phyloP scores from a whole-genome alignment of 2,329 filamentous ascomycete genomes.

The Chaetomiaceae sp. region DNA sequence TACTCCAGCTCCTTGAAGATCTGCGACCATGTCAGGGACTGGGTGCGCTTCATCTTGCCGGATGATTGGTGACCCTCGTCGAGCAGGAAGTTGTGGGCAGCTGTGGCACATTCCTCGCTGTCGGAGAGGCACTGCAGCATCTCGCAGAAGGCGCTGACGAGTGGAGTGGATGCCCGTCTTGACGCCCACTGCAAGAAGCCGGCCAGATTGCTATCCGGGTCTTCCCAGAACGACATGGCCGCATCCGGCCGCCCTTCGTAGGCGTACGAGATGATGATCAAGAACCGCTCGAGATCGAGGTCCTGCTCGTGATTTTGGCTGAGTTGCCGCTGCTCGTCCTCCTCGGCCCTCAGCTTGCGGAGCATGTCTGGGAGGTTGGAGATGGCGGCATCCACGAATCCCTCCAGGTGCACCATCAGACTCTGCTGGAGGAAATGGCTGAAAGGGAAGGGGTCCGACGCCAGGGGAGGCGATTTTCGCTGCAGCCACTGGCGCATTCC shows the following conservation, averaged over 20 bases:
- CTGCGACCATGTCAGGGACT: conserved; percentile 86
- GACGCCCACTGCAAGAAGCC: conserved; percentile 98
- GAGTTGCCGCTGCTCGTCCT: conserved; percentile 78
- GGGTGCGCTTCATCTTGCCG: conserved; percentile 74
- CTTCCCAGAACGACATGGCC: conserved; percentile 84
- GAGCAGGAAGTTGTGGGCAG: conserved; percentile 82
- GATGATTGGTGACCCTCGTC: conserved; percentile 74
- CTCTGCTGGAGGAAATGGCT: conserved; percentile 67
- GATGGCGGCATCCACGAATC: conserved; percentile 87
- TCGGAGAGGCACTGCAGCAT: conserved; percentile 87
- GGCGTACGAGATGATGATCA: conserved; percentile 86
- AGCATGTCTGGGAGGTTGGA: conserved; percentile 92
- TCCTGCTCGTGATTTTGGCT: conserved; percentile 63
- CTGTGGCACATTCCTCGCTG: conserved; percentile 74
- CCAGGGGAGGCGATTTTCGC: conserved; percentile 68
- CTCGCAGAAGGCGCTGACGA: conserved; percentile 94
- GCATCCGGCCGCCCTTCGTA: conserved; percentile 83
- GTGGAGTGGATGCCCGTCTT: conserved; percentile 86
- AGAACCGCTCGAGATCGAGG: conserved; percentile 78
- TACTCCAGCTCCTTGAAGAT: conserved; percentile 87
- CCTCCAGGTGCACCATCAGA: conserved; percentile 77
- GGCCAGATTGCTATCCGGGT: conserved; percentile 86
- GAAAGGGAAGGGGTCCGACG: conserved; percentile 63
- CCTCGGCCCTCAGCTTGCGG: conserved; percentile 77
- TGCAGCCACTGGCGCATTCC: conserved; percentile 80